phyloP scores from a whole-genome alignment of 2,329 filamentous ascomycete genomes.

The Endoconidiophora polonica region DNA sequence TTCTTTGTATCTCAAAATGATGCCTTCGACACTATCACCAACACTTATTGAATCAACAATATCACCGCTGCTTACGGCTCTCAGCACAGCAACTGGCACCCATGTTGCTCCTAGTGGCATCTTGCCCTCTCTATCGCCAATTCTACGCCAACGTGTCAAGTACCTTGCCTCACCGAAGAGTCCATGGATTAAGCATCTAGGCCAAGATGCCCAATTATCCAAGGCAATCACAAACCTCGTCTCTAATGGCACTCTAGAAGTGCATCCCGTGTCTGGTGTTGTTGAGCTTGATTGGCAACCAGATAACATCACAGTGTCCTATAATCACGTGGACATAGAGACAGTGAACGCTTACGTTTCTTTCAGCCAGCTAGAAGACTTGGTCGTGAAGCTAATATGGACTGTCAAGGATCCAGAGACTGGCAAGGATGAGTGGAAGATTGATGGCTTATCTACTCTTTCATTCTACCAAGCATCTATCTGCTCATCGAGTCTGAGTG shows the following conservation, averaged over 20 bases:
- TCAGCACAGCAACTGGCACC: slow-evolving; percentile 42
- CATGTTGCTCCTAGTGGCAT: slow-evolving; percentile 38
- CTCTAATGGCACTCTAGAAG: slow-evolving; percentile 47
- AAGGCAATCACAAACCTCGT: slow-evolving; percentile 46
- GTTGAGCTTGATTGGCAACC: slow-evolving; percentile 56
- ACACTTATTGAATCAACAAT: slow-evolving; percentile 32
- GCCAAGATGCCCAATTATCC: slow-evolving; percentile 57
- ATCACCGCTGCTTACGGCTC: slow-evolving; percentile 39
- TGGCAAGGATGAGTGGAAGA: slow-evolving; percentile 48
- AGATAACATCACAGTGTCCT: slow-evolving; percentile 42
- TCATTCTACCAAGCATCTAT: slow-evolving; percentile 21
- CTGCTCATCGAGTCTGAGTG: slow-evolving; percentile 4
- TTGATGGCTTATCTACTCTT: slow-evolving; percentile 35
- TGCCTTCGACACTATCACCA: slow-evolving; percentile 15
- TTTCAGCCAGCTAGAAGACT: slow-evolving; percentile 20
- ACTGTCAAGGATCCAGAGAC: slow-evolving; percentile 48
- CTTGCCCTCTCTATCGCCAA: slow-evolving; percentile 45
- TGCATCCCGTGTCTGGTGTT: slow-evolving; percentile 68
- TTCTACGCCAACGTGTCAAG: slow-evolving; percentile 48
- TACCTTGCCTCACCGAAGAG: slow-evolving; percentile 35
- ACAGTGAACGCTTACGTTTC: slow-evolving; percentile 53
- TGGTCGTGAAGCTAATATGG: slow-evolving; percentile 49
- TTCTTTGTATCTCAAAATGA: background rate
- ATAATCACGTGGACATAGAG: slow-evolving; percentile 55
- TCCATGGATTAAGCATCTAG: slow-evolving; percentile 23